These are phyloP conservation scores for Shiraia bambusicola DNA, from an alignment of 2,329 filamentous ascomycete species.

Conservation along the genomic window DNA sequence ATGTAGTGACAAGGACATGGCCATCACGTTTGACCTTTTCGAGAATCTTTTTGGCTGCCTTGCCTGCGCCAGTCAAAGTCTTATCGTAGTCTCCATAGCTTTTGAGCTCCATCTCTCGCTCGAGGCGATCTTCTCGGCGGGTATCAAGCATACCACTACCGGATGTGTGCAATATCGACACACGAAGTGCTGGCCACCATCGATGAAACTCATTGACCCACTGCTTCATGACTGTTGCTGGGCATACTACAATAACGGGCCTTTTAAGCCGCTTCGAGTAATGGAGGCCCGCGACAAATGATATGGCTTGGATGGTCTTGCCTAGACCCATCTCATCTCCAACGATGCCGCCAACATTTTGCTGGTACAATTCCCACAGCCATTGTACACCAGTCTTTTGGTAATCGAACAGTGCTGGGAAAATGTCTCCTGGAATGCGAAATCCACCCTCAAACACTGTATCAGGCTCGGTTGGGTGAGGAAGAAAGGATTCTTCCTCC, in stretches of 20 bases:
- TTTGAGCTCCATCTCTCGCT: slow-evolving; percentile 60
- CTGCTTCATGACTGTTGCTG: slow-evolving; percentile 91
- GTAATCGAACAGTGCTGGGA: slow-evolving; percentile 89
- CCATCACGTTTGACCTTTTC: slow-evolving; percentile 79
- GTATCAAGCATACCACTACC: slow-evolving; percentile 95
- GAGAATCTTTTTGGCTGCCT: slow-evolving; percentile 76
- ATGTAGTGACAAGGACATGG: slow-evolving; percentile 93
- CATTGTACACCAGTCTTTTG: slow-evolving; percentile 97
- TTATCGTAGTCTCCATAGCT: slow-evolving; percentile 49
- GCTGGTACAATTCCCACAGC: slow-evolving; percentile 88
- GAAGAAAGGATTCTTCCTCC: slow-evolving; percentile 76
- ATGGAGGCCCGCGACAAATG: slow-evolving; percentile 86
- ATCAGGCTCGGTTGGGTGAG: slow-evolving; percentile 80
- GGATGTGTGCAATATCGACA: slow-evolving; percentile 92
- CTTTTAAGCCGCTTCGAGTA: slow-evolving; percentile 83
- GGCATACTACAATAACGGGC: slow-evolving; percentile 88
- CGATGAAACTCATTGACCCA: slow-evolving; percentile 99
- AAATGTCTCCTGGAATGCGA: slow-evolving; percentile 87
- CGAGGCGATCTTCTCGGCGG: slow-evolving; percentile 59
- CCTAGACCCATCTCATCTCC: slow-evolving; percentile 99
- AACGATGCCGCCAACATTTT: slow-evolving; percentile 89
- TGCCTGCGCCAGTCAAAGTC: slow-evolving; percentile 58
- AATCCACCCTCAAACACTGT: slow-evolving; percentile 73
- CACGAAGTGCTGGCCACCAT: slow-evolving; percentile 98
- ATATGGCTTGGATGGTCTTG: slow-evolving; percentile 81